A percentile compares a stretch with the other conserved stretches of the same genome.
Conservation (phyloP, 106 monocot genomes). For the Cymbidium sinense region DNA sequence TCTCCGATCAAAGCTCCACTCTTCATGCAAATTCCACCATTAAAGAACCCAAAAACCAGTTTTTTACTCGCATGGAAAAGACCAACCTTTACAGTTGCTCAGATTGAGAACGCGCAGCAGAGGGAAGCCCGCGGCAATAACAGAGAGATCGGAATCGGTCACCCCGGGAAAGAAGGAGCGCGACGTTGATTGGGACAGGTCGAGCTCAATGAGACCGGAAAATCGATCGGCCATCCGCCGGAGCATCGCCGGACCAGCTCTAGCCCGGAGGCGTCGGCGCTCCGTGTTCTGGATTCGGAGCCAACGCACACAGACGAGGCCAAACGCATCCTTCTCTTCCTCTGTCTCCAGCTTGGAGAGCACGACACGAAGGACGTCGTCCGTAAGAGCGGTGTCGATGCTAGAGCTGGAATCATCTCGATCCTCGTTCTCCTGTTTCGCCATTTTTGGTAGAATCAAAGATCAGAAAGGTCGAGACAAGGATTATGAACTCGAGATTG, state of each 20-base stretch:
- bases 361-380: constrained; percentile 71
- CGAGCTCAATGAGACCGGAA: constrained; percentile 55
- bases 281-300: constrained; percentile 73
- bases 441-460: background rate
- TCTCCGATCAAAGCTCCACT: background rate
- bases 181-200: constrained; percentile 73
- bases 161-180: constrained; percentile 88
- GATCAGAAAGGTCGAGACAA: background rate
- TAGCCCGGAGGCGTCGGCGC: constrained; percentile 51
- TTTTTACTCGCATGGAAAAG: background rate
- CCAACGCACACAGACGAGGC: constrained; percentile 91
- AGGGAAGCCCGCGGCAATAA: constrained; percentile 47
- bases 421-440: background rate
- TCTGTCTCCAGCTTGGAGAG: constrained; percentile 39
- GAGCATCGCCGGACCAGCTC: constrained; percentile 77
- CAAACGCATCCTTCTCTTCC: constrained; percentile 64
- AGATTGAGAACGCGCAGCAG: constrained; percentile 40
- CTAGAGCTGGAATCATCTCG: background rate
- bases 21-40: background rate
- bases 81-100: constrained; percentile 75
- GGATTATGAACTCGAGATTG: background rate
- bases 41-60: background rate
- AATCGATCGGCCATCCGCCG: constrained; percentile 68
- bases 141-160: constrained; percentile 66
- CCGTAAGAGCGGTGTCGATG: constrained; percentile 73